Evolutionary conservation across 768 basidiomycete genomes (phyloP).

Genomic region (Phanerochaete carnosa): DNA sequence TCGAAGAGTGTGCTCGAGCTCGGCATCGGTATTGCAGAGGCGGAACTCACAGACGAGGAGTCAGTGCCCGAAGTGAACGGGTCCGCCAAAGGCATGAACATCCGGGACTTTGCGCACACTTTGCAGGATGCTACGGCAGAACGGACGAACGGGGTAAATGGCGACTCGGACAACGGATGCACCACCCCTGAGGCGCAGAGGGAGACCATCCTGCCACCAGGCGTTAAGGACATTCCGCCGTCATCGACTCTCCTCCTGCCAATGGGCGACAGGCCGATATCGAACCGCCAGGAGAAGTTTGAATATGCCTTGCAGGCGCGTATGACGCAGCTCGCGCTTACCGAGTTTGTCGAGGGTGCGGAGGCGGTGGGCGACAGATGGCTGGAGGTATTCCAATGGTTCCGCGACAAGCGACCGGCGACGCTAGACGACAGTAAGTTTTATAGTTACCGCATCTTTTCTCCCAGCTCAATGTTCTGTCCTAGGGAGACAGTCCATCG

Average conservation of each 20-base stretch:
- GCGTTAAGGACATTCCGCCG: conserved; percentile 34
- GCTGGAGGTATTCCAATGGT: conserved; percentile 84
- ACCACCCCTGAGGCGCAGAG: background rate
- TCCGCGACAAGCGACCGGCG: conserved; percentile 58
- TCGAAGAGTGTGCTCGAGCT: conserved; percentile 74
- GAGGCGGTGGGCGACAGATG: conserved; percentile 80
- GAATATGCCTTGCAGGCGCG: conserved; percentile 75
- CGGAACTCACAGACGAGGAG: conserved; percentile 34
- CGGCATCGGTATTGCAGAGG: conserved; percentile 61
- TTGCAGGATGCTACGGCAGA: background rate
- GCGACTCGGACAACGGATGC: background rate
- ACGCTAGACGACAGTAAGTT: conserved; percentile 29
- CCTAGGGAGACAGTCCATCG: conserved; percentile 26
- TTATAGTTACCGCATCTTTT: background rate
- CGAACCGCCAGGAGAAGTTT: conserved; percentile 58
- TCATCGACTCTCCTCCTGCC: conserved; percentile 42
- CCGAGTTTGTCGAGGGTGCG: conserved; percentile 81
- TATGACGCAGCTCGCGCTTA: conserved; percentile 79
- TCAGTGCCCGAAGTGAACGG: conserved; percentile 1
- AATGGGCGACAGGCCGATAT: conserved; percentile 43
- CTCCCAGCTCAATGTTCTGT: background rate
- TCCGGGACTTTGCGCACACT: conserved; percentile 12
- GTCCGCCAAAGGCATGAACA: background rate
- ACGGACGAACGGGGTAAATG: background rate
- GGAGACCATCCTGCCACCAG: conserved; percentile 27